These are phyloP conservation scores for Coniophora puteana DNA, from an alignment of 1,284 basidiomycete genomes.

Conservation along the genomic window DNA sequence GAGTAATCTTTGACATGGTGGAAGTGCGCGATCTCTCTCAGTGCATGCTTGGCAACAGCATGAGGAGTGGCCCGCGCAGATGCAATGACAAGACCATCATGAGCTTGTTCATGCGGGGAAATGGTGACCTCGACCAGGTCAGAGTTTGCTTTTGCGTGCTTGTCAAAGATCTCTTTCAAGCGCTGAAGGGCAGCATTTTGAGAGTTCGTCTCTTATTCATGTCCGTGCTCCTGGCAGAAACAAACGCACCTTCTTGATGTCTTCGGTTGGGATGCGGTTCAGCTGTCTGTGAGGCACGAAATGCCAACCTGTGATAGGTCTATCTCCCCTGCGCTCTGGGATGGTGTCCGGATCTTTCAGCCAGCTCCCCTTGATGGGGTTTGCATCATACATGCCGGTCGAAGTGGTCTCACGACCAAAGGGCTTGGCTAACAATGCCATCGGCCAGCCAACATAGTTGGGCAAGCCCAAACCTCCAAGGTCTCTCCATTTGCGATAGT, in stretches of 20 bases:
- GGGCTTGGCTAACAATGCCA: conserved; percentile 14
- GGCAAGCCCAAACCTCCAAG: conserved; percentile 20
- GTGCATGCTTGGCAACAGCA: conserved; percentile 9
- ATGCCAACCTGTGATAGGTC: conserved; percentile 20
- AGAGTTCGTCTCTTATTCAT: neutral
- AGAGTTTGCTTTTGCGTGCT: conserved; percentile 10
- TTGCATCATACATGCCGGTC: conserved; percentile 17
- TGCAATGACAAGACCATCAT: conserved; percentile 12
- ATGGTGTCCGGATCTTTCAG: conserved; percentile 12
- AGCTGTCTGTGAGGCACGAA: conserved; percentile 23
- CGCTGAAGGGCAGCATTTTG: neutral
- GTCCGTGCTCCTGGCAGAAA: neutral
- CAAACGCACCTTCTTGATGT: conserved; percentile 6
- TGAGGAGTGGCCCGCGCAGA: conserved; percentile 11
- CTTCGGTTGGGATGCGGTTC: conserved; percentile 11
- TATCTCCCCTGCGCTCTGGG: conserved; percentile 10
- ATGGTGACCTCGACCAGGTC: conserved; percentile 9
- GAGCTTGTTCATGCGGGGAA: conserved; percentile 17
- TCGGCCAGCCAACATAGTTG: conserved; percentile 19
- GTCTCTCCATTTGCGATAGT: conserved; percentile 16
- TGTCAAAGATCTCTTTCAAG: conserved; percentile 1
- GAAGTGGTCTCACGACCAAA: conserved; percentile 18
- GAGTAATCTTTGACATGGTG: conserved; percentile 22
- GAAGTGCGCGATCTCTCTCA: neutral
- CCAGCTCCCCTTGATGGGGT: conserved; percentile 15